These are phyloP conservation scores for Malus hybrid DNA, from an alignment of 331 rosid species.

Conservation along the genomic window DNA sequence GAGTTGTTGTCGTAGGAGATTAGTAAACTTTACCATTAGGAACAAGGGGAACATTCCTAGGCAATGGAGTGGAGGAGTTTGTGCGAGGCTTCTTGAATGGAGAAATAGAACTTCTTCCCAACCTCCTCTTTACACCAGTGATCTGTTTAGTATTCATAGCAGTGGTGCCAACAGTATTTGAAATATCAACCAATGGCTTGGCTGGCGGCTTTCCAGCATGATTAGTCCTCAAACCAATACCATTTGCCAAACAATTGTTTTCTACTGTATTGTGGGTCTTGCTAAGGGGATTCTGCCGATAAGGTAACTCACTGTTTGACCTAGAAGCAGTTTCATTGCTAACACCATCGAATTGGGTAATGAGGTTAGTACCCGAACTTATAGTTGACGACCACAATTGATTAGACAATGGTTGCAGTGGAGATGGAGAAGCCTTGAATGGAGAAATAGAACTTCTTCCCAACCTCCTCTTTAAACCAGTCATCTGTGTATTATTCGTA, in stretches of 20 bases:
- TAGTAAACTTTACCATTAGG: constrained; percentile 37
- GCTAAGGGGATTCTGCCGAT: constrained; percentile 25
- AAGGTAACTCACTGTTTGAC: constrained; percentile 22
- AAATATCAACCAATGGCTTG: constrained; percentile 52
- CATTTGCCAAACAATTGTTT: constrained; percentile 13
- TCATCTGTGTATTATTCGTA: constrained; percentile 21
- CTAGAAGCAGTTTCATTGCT: constrained; percentile 27
- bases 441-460: constrained; percentile 51
- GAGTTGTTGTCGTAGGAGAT: background rate
- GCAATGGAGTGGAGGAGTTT: constrained; percentile 41
- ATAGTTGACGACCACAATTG: constrained; percentile 28
- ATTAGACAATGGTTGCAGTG: constrained; percentile 29
- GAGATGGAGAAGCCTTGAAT: constrained; percentile 47
- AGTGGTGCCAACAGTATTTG: constrained; percentile 38
- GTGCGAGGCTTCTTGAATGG: constrained; percentile 82
- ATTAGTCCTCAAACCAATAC: constrained; percentile 25
- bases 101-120: constrained; percentile 45
- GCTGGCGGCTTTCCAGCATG: constrained; percentile 25
- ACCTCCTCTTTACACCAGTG: constrained; percentile 46
- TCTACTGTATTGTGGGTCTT: constrained; percentile 5
- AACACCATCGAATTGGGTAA: constrained; percentile 58
- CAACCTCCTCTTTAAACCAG: constrained; percentile 50
- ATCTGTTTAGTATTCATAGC: constrained; percentile 23
- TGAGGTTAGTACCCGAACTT: constrained; percentile 55
- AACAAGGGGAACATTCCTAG: constrained; percentile 21